These are phyloP conservation scores for Fonsecaea pedrosoi DNA, from an alignment of 2,329 filamentous ascomycete species.

Conservation along the genomic window DNA sequence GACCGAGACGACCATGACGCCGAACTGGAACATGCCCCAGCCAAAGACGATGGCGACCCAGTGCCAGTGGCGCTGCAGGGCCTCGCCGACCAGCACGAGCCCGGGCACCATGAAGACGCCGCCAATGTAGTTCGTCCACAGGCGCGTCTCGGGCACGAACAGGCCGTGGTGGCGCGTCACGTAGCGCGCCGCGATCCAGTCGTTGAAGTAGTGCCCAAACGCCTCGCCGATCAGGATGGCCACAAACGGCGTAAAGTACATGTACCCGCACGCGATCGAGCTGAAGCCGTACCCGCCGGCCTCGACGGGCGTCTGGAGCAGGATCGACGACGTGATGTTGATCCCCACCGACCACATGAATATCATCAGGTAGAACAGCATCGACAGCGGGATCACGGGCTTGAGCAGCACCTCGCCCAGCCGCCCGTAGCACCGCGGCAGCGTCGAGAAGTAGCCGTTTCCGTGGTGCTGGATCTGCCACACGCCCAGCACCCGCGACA, in stretches of 20 bases:
- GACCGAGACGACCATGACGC: slow-evolving; percentile 44
- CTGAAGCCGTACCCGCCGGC: slow-evolving; percentile 17
- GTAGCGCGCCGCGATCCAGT: slow-evolving; percentile 54
- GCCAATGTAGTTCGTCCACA: slow-evolving; percentile 56
- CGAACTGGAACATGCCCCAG: slow-evolving; percentile 60
- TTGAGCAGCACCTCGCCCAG: slow-evolving; percentile 45
- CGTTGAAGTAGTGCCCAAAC: slow-evolving; percentile 58
- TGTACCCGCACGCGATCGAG: slow-evolving; percentile 13
- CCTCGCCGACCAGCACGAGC: slow-evolving; percentile 60
- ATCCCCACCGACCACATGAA: slow-evolving; percentile 56
- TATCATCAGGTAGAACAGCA: slow-evolving; percentile 47
- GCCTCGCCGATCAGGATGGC: slow-evolving; percentile 59
- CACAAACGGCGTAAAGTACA: slow-evolving; percentile 48
- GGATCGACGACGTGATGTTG: slow-evolving; percentile 62
- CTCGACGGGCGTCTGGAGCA: slow-evolving; percentile 51
- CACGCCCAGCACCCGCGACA: slow-evolving; percentile 41
- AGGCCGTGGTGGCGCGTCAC: slow-evolving; percentile 55
- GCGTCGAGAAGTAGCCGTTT: slow-evolving; percentile 42
- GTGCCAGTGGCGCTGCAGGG: slow-evolving; percentile 57
- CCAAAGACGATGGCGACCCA: slow-evolving; percentile 57
- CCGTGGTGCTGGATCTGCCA: slow-evolving; percentile 28
- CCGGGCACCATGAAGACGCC: slow-evolving; percentile 58
- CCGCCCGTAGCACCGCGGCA: slow-evolving; percentile 43
- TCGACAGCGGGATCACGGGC: slow-evolving; percentile 41
- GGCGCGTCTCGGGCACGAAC: slow-evolving; percentile 63